Evolutionary conservation across 495 filamentous ascomycete genomes (phyloP).

Genomic region (Podospora anserina): DNA sequence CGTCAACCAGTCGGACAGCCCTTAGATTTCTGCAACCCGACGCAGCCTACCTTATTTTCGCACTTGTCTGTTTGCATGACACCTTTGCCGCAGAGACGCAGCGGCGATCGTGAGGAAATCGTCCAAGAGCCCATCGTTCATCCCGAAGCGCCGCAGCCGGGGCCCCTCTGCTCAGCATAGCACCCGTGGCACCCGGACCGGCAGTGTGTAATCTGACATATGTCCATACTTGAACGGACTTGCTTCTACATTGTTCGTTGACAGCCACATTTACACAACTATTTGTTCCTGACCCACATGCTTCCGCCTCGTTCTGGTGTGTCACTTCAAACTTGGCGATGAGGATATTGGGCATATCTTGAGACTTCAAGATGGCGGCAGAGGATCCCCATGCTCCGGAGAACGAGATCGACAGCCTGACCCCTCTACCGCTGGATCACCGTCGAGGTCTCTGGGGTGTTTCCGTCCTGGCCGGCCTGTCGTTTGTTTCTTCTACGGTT

Average conservation of each 20-base stretch:
- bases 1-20: background rate
- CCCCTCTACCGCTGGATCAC: constrained; percentile 46
- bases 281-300: background rate
- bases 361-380: background rate
- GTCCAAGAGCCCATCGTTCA: background rate
- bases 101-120: background rate
- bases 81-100: background rate
- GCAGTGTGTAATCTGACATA: background rate
- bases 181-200: background rate
- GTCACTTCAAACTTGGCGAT: background rate
- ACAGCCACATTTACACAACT: background rate
- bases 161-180: background rate
- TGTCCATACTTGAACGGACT: background rate
- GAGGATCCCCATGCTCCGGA: background rate
- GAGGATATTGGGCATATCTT: background rate
- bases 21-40: background rate
- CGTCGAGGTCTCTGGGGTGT: constrained; percentile 49
- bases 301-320: background rate
- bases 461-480: constrained; percentile 51
- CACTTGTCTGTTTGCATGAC: background rate
- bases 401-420: constrained; percentile 22
- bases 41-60: background rate
- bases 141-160: background rate
- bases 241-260: background rate
- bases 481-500: constrained; percentile 49